These are phyloP conservation scores for Hibiscus mutabilis DNA, from an alignment of 345 rosid genomes.

Conservation along the genomic window DNA sequence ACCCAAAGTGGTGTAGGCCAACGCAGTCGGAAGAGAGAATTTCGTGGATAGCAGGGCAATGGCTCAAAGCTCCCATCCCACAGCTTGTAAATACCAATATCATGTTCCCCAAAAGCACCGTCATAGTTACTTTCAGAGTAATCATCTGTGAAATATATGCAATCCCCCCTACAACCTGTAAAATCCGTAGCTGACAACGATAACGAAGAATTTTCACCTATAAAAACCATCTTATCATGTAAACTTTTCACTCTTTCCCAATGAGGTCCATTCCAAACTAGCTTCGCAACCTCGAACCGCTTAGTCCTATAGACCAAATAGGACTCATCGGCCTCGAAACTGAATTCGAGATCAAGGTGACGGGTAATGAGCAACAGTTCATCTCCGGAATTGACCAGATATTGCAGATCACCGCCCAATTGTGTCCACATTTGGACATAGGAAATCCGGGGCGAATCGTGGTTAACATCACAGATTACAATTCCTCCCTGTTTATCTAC, in stretches of 20 bases:
- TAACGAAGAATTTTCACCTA: conserved; percentile 45
- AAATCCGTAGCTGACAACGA: conserved; percentile 38
- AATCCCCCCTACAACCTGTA: conserved; percentile 35
- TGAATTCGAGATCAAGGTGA: conserved; percentile 22
- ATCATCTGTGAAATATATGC: conserved; percentile 51
- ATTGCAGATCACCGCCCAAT: conserved; percentile 44
- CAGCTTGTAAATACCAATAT: conserved; percentile 46
- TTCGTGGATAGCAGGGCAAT: conserved; percentile 30
- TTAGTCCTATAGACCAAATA: conserved; percentile 29
- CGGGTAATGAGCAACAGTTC: conserved; percentile 41
- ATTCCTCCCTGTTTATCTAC: conserved; percentile 36
- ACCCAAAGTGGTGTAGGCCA: conserved; percentile 54
- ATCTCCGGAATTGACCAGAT: conserved; percentile 39
- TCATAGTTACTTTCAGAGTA: conserved; percentile 36
- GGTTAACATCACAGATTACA: conserved; percentile 30
- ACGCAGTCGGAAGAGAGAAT: conserved; percentile 1
- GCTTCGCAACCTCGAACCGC: conserved; percentile 37
- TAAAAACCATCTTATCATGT: conserved; percentile 35
- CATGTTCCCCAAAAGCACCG: conserved; percentile 30
- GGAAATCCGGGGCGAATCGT: conserved; percentile 24
- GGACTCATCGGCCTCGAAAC: conserved; percentile 17
- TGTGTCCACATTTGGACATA: conserved; percentile 21
- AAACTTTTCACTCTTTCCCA: conserved; percentile 37
- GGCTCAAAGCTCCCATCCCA: conserved; percentile 35
- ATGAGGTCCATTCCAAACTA: conserved; percentile 20